Evolutionary conservation across 1,139 yeast species (phyloP).

Genomic region (Lodderomyces jiufengensis): DNA sequence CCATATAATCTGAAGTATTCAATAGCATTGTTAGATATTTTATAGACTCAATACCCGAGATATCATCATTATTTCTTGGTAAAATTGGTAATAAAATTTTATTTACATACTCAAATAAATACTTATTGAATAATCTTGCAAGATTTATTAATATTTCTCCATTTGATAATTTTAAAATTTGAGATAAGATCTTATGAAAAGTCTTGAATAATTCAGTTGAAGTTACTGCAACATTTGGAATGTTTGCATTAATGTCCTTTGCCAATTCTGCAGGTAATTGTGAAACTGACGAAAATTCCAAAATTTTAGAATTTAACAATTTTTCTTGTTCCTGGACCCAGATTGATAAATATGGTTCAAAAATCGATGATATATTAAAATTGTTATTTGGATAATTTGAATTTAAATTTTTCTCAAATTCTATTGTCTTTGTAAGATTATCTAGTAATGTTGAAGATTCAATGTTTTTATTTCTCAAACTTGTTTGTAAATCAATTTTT

Average conservation of each 20-base stretch:
- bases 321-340: conserved; percentile 90
- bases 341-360: conserved; percentile 77
- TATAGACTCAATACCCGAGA: conserved; percentile 49
- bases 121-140: conserved; percentile 61
- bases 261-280: conserved; percentile 39
- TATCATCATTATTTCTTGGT: conserved; percentile 32
- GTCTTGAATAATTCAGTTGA: conserved; percentile 82
- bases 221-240: conserved; percentile 68
- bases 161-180: conserved; percentile 69
- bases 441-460: conserved; percentile 59
- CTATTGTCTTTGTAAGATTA: conserved; percentile 39
- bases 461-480: conserved; percentile 24
- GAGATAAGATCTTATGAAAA: conserved; percentile 69
- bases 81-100: conserved; percentile 60
- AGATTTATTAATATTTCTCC: conserved; percentile 66
- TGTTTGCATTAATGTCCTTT: conserved; percentile 27
- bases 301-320: conserved; percentile 55
- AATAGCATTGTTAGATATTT: conserved; percentile 67
- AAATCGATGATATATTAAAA: conserved; percentile 63
- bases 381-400: conserved; percentile 44
- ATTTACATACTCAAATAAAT: conserved; percentile 62
- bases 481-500: conserved; percentile 51
- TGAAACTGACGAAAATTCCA: conserved; percentile 53
- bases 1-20: conserved; percentile 88
- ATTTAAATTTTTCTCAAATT: conserved; percentile 74